Percentiles rank a stretch among this genome's conserved stretches.
Conservation (phyloP, 164 flowering plant species). For the Warburgia ugandensis region DNA sequence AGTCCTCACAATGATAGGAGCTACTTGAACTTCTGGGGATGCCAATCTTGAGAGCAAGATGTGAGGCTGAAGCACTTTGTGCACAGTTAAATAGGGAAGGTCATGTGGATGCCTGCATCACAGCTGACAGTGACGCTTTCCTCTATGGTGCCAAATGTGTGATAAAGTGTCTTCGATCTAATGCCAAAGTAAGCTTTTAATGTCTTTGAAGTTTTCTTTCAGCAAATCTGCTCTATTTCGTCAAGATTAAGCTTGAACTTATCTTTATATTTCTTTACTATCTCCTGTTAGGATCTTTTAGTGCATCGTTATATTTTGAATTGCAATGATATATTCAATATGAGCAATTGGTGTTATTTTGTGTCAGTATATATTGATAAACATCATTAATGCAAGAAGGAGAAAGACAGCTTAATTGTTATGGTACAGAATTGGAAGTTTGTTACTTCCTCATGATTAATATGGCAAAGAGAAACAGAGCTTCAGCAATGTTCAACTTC, state of each 20-base stretch:
- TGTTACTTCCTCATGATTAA: too few species aligned
- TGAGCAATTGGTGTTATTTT: too few species aligned
- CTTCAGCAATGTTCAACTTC: too few species aligned
- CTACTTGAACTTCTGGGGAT: conserved; percentile 83
- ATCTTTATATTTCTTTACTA: too few species aligned
- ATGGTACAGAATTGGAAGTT: too few species aligned
- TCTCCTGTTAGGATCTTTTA: too few species aligned
- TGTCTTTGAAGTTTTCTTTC: neutral
- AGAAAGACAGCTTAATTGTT: too few species aligned
- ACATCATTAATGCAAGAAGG: too few species aligned
- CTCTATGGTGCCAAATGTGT: conserved; percentile 92
- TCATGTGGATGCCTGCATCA: conserved; percentile 84
- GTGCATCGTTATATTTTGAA: too few species aligned
- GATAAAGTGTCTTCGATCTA: conserved; percentile 56
- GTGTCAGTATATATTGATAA: too few species aligned
- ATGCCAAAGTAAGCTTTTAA: conserved; percentile 47
- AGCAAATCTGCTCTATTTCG: neutral
- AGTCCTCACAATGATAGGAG: conserved; percentile 36
- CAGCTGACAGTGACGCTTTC: conserved; percentile 91
- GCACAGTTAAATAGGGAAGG: conserved; percentile 78
- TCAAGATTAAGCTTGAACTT: neutral
- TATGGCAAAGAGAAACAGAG: too few species aligned
- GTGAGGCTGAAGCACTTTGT: conserved; percentile 96
- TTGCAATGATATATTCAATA: too few species aligned
- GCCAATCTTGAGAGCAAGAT: conserved; percentile 69